Evolutionary conservation across 164 flowering plant genomes (phyloP), one percentile per base, ranked within the genome.

Genomic region (Vitis rupestris): DNA sequence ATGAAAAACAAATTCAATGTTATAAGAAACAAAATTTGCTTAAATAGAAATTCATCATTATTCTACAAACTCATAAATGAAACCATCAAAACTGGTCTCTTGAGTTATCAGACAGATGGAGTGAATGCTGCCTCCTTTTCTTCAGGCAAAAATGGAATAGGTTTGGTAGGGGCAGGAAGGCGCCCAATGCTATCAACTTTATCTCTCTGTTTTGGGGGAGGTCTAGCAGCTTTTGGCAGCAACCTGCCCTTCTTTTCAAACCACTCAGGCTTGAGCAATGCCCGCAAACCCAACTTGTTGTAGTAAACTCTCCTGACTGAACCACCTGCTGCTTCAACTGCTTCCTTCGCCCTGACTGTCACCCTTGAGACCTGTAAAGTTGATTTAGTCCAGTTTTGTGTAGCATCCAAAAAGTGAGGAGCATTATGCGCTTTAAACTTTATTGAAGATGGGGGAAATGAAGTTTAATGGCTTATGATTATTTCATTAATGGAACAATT

Each of bases 131-230:
- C 75, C 49, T 78, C 85, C 17, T 65, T 63, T 71, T 80, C 83
- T 50, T 84, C 87, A 10, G 71, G 54, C 59, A 72, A 68, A 72
- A 93, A 91, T 6, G 98, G 96, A 66, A 93, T 84, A 50, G 98
- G 99, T 78, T 91, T 93, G 10, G 89, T 95, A 6, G 98, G 99
- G 60, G 98, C 99, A 61, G 98, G 99, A 44, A 95, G 70, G 60
- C 99, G 93, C 10, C 99, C 99, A n/a, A 87, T 85, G 80, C 98
- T 91, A 74, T 94, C 99, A 60, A 93, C 98, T 76, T 89, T 92
- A 55, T 90, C 97, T 66, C 65, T 72, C 71, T 76, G 87, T 75
- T 94, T 94, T 3, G 99, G 98, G 0, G 98, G 99, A 47, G 98
- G 99, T 70, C 97, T 83, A 47, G 98, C 99, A 44, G 99, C 79